A percentile compares a stretch with the other conserved stretches of the same genome.
Evolutionary conservation across 345 rosid genomes (phyloP).

Genomic region (Acer negundo): DNA sequence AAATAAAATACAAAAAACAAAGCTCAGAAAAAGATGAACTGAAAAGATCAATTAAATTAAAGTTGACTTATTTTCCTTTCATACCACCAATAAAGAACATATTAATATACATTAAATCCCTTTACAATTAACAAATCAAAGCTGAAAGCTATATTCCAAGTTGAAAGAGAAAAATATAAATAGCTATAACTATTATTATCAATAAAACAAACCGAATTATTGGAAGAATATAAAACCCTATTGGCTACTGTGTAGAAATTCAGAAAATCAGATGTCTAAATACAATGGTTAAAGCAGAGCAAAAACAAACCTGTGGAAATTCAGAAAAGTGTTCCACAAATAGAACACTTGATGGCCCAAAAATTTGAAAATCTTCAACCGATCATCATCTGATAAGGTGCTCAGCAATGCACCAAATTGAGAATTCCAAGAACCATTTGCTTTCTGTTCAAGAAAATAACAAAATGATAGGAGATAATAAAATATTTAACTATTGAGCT

Average conservation of each 20-base stretch:
- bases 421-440: slow-evolving; percentile 40
- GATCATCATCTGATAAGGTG: slow-evolving; percentile 51
- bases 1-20: not conserved
- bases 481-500: slow-evolving; percentile 12
- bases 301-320: slow-evolving; percentile 76
- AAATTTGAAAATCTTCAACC: slow-evolving; percentile 50
- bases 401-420: slow-evolving; percentile 43
- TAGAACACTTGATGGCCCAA: slow-evolving; percentile 64
- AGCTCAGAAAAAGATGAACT: not conserved
- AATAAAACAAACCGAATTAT: not conserved
- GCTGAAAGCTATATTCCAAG: not conserved
- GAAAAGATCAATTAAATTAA: not conserved
- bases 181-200: not conserved
- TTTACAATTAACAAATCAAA: not conserved
- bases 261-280: slow-evolving; percentile 2
- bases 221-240: not conserved
- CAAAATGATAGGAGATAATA: slow-evolving; percentile 13
- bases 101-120: not conserved
- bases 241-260: not conserved
- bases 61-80: not conserved
- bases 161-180: not conserved
- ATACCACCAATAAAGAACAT: not conserved
- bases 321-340: slow-evolving; percentile 79
- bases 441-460: slow-evolving; percentile 48
- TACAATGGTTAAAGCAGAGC: slow-evolving; percentile 13